Base-by-base conservation (phyloP, 2,329 filamentous ascomycete species). In the Domatiomyces catenatus region DNA sequence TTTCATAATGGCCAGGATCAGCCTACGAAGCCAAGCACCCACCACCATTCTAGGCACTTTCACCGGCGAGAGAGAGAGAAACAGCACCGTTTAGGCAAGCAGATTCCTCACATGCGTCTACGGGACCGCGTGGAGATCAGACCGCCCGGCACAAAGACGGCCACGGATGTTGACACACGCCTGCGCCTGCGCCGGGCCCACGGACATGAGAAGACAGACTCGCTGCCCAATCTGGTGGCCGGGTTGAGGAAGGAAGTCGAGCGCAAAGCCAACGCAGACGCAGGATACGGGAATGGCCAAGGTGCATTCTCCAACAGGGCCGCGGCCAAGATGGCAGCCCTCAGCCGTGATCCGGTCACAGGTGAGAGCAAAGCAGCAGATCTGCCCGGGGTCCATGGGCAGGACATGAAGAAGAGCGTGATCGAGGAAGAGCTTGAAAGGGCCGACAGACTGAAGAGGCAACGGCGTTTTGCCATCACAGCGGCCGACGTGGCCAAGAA, bases 341-440 rank as follows among this genome's bases (percentile, higher is more conserved):
- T 39, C 32, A 39, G 32, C 5, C 32, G 32, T 15, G 32, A 39
- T 39, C 32, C 32, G 15, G 32, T 15, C 32, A 39, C 12, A 12
- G 32, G 32, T 12, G 32, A 39, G 32, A 39, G 8, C 32, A 39
- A 15, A 39, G 8, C 32, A 15, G 10, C 10, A 39, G 32, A 15
- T 4, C 10, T 39, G 32, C 32, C 12, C 7, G 32, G 32, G 2
- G 32, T 12, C 32, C 3, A 15, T 5, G 32, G 2, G 8, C 32
- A 15, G 32, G 32, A 15, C 2, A 15, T 15, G 5, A 39, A 39
- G 32, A 55, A 57, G 44, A 53, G 50, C 2, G 50, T 50, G 5
- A 47, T 58, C 20, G 54, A 56, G 48, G 19, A 48, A 12, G 44
- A 44, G 2, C 49, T 58, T 2, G 54, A 56, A 32, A 47, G 54